These are phyloP conservation scores for Phragmites australis DNA, from an alignment of 176 grass and related monocot genomes.

Conservation along the genomic window DNA sequence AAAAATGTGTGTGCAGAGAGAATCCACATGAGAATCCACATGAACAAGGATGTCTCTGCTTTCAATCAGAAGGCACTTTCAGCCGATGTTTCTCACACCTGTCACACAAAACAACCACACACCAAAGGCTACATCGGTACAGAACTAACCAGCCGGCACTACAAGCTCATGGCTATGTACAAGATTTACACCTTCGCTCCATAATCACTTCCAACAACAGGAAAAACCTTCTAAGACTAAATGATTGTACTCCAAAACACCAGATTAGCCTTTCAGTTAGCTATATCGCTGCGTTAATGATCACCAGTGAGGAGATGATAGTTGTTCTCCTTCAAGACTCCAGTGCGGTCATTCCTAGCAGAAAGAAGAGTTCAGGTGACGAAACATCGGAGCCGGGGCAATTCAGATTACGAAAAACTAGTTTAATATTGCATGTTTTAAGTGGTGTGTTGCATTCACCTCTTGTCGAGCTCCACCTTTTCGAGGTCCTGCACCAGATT, in stretches of 20 bases:
- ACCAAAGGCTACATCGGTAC: background rate
- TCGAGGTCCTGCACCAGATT: conserved; percentile 49
- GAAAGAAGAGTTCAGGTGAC: conserved; percentile 10
- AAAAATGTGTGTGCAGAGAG: too few relatives aligned
- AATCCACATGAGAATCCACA: too few relatives aligned
- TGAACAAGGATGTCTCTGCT: background rate
- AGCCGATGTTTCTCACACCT: background rate
- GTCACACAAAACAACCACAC: background rate
- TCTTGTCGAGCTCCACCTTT: conserved; percentile 58
- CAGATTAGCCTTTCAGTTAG: background rate
- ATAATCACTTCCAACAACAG: background rate
- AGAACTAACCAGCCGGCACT: background rate
- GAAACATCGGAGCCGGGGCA: background rate
- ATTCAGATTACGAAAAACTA: background rate
- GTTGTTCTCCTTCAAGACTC: conserved; percentile 33
- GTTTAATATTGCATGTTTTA: background rate
- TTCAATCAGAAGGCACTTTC: background rate
- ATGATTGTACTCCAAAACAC: background rate
- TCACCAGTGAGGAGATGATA: conserved; percentile 29
- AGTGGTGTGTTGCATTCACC: conserved; percentile 29
- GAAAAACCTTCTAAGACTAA: background rate
- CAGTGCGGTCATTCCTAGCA: conserved; percentile 40
- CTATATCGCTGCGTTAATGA: background rate
- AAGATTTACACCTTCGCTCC: background rate
- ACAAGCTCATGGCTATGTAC: background rate